phyloP scores from a whole-genome alignment of 768 basidiomycete species.

The Mycena floridula region DNA sequence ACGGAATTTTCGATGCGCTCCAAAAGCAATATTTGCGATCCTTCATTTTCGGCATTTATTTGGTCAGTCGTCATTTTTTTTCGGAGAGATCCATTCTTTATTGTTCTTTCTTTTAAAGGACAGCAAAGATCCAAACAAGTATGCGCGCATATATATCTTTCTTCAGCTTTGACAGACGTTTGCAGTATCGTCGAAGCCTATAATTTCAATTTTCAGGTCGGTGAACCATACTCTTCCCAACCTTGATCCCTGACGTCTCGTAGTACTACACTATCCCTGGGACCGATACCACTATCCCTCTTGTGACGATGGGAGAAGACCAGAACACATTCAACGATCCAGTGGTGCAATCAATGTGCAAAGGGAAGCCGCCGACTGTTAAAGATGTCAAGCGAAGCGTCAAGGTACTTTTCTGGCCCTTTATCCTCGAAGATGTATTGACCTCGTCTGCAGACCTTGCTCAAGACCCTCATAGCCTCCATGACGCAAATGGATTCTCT shows the following conservation, averaged over 20 bases:
- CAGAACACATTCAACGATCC: constrained; percentile 41
- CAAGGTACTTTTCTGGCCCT: constrained; percentile 40
- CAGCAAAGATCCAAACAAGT: constrained; percentile 81
- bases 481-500: constrained; percentile 75
- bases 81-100: neutral
- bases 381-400: constrained; percentile 79
- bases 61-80: constrained; percentile 39
- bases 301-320: constrained; percentile 67
- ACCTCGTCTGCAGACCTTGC: constrained; percentile 46
- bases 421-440: neutral
- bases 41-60: constrained; percentile 80
- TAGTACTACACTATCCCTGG: constrained; percentile 71
- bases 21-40: constrained; percentile 80
- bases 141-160: constrained; percentile 25
- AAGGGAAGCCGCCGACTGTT: constrained; percentile 63
- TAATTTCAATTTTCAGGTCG: constrained; percentile 70
- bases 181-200: constrained; percentile 80
- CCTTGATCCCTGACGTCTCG: neutral
- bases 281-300: constrained; percentile 51
- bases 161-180: constrained; percentile 3
- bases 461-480: constrained; percentile 75
- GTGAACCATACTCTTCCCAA: neutral
- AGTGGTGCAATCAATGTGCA: constrained; percentile 48
- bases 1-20: constrained; percentile 82
- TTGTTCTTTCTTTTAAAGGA: constrained; percentile 42